Conservation (phyloP, 176 grass and related monocot species). For the Musa itinerans region DNA sequence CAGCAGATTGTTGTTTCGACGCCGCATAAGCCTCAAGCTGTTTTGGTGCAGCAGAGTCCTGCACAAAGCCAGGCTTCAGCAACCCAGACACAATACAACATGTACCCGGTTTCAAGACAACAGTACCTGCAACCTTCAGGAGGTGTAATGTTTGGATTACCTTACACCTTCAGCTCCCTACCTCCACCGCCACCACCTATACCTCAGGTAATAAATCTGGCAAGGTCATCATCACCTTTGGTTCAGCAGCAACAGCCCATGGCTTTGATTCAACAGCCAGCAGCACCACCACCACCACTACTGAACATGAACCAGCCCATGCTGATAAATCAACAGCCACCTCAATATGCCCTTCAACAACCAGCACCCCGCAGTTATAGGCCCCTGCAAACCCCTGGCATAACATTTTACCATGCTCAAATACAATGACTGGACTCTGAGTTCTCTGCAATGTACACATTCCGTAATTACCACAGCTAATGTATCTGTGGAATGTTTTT, state of each 20-base stretch:
- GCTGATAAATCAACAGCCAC: conserved; percentile 35
- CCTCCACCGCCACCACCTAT: conserved; percentile 26
- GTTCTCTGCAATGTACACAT: background rate
- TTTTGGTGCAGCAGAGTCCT: conserved; percentile 45
- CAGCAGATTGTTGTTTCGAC: conserved; percentile 43
- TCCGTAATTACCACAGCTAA: background rate
- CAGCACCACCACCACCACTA: background rate
- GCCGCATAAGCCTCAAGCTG: conserved; percentile 49
- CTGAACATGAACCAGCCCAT: conserved; percentile 46
- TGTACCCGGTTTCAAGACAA: conserved; percentile 41
- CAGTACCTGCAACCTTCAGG: conserved; percentile 64
- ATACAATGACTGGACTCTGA: conserved; percentile 29
- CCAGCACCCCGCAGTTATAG: conserved; percentile 44
- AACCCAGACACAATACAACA: conserved; percentile 48
- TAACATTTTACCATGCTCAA: conserved; percentile 69
- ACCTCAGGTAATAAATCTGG: conserved; percentile 48
- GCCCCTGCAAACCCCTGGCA: conserved; percentile 64
- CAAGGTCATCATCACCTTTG: conserved; percentile 28
- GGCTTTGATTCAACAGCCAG: conserved; percentile 26
- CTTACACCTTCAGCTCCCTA: conserved; percentile 47
- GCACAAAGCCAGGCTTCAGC: conserved; percentile 39
- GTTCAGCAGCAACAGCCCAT: conserved; percentile 22
- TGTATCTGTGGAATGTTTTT: background rate
- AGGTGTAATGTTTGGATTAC: conserved; percentile 53
- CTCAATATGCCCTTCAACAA: conserved; percentile 59